phyloP scores from a whole-genome alignment of 2,329 filamentous ascomycete species.

The Scolecobasidium constrictum region DNA sequence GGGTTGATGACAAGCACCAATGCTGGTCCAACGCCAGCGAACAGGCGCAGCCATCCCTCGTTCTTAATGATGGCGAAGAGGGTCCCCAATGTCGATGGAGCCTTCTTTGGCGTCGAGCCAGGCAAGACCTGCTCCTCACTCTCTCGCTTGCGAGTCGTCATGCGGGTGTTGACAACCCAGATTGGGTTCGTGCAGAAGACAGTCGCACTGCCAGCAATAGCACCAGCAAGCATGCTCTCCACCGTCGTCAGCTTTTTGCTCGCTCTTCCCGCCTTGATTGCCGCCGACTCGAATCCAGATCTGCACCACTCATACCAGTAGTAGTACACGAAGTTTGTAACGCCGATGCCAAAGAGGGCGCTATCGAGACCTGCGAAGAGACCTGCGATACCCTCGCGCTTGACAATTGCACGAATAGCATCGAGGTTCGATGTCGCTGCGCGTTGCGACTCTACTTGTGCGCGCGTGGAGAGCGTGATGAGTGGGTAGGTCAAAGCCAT shows the following conservation, averaged over 20 bases:
- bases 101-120: constrained; percentile 33
- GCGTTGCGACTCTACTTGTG: constrained; percentile 93
- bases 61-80: constrained; percentile 69
- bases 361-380: constrained; percentile 90
- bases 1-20: constrained; percentile 95
- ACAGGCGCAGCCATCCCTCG: constrained; percentile 76
- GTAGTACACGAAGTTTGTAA: constrained; percentile 99
- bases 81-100: constrained; percentile 65
- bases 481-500: constrained; percentile 97
- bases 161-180: constrained; percentile 97
- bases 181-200: constrained; percentile 97
- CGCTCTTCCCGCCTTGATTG: constrained; percentile 58
- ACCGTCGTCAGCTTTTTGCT: constrained; percentile 77
- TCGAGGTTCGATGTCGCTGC: constrained; percentile 75
- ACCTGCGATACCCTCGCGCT: constrained; percentile 79
- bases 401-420: constrained; percentile 75
- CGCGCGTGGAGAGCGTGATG: constrained; percentile 92
- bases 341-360: constrained; percentile 91
- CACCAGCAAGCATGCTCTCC: constrained; percentile 91
- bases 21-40: constrained; percentile 85
- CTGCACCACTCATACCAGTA: constrained; percentile 99
- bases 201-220: constrained; percentile 84
- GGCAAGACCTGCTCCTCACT: constrained; percentile 34
- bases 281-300: constrained; percentile 68
- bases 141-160: constrained; percentile 67